Conservation (phyloP, 2,329 filamentous ascomycete genomes). For the Verticillium alfalfae region DNA sequence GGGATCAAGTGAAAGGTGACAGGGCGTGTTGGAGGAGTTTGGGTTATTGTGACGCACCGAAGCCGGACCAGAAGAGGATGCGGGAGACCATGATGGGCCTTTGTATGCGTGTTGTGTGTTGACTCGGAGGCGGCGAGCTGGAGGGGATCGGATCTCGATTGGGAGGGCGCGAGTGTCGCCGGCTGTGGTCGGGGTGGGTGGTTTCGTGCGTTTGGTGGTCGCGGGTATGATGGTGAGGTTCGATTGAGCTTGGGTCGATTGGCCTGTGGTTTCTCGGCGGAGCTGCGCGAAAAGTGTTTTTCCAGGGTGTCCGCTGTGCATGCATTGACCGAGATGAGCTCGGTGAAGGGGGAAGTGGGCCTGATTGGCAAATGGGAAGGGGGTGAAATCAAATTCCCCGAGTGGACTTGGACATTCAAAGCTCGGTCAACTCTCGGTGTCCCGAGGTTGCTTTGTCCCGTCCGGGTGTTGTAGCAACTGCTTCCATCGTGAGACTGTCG, state of each 20-base stretch:
- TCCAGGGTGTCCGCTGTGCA: neutral
- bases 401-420: neutral
- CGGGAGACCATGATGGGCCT: slow-evolving; percentile 50
- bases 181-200: neutral
- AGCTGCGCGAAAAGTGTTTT: slow-evolving; percentile 1
- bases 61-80: slow-evolving; percentile 80
- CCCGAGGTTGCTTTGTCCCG: no score
- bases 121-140: neutral
- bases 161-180: neutral
- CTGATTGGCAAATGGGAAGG: neutral
- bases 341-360: neutral
- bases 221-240: neutral
- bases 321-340: neutral
- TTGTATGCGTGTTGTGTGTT: neutral
- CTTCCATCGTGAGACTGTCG: no score
- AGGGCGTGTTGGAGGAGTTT: slow-evolving; percentile 1
- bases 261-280: neutral
- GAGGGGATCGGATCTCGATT: neutral
- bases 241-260: neutral
- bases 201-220: neutral
- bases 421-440: no score
- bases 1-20: neutral
- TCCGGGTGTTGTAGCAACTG: no score
- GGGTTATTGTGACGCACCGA: slow-evolving; percentile 60
- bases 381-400: neutral